phyloP scores from a whole-genome alignment of 2,329 filamentous ascomycete genomes.

The Pseudocercospora eumusae region DNA sequence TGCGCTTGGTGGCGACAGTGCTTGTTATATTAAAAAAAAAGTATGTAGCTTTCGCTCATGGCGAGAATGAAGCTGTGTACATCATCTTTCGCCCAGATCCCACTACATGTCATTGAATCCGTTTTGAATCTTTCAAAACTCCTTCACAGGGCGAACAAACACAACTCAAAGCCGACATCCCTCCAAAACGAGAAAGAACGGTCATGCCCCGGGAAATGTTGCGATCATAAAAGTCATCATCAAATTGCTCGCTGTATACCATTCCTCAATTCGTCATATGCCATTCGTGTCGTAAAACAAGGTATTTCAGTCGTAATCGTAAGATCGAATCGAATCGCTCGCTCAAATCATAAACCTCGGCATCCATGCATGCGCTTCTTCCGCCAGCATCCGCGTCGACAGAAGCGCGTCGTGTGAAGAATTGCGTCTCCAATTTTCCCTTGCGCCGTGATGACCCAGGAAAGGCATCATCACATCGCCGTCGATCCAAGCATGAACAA shows the following conservation, averaged over 20 bases:
- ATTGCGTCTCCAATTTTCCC: background rate
- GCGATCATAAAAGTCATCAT: background rate
- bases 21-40: background rate
- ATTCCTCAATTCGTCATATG: background rate
- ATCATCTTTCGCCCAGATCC: background rate
- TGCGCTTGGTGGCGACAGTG: too few species aligned
- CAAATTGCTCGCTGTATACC: slow-evolving; percentile 1
- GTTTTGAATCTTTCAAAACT: too few species aligned
- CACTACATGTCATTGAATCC: too few species aligned
- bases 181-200: background rate
- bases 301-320: background rate
- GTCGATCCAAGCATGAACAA: background rate
- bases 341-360: background rate
- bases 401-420: background rate
- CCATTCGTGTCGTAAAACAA: background rate
- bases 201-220: background rate
- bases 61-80: background rate
- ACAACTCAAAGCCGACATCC: background rate
- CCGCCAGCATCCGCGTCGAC: background rate
- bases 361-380: background rate
- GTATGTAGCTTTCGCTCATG: background rate
- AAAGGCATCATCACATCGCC: background rate
- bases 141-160: too few species aligned
- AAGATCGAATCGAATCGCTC: background rate
- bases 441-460: background rate